Base-by-base conservation (phyloP, 805 yeast species). In the Kuraishia piskuri region DNA sequence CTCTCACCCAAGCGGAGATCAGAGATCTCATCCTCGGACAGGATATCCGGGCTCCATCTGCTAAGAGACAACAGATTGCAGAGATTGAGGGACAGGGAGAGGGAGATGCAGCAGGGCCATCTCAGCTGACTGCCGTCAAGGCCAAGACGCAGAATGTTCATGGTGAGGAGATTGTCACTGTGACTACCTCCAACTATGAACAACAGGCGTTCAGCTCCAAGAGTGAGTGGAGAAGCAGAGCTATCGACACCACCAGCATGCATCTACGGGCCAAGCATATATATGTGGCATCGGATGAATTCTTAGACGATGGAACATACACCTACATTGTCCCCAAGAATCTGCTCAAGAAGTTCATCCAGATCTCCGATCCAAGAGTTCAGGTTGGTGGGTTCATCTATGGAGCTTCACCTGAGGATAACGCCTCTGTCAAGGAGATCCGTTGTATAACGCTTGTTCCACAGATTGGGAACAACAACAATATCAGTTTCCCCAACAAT, bases 131-230 rank as follows among this genome's bases (percentile, higher is more conserved):
- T 0, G 94, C 96, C 0, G 77, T 85, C 59, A 90, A 89, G 60
- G 83, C 96, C 0, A 86, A 84, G 54, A 87, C 96, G 0, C 83
- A 84, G 23, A 94, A 90, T 63, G 96, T 88, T 1, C 97, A 91
- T 63, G 99, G 99, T 36, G 99, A 94, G 64, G 95, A 91, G 61
- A 92, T 94, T 61, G 86, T 88, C 46, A 92, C 96, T 0, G 96
- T 92, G 26, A 90, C 98, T 0, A 90, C 98, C 0, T 83, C 91
- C 19, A 82, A 82, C 57, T 91, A 88, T 64, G 99, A 90, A 65
- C 94, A 89, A 61, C 84, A 83, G 70, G 71, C 84, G 17, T 94
- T 94, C 65, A 76, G 84, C 49, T 88, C 97, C 1, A 84, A 82
- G 65, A 83, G 90, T 37, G 96, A 90, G 63, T 94, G 99, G 99